Percentiles rank a stretch among this genome's conserved stretches.
Evolutionary conservation across 2,329 filamentous ascomycete genomes (phyloP).

Genomic region (Penicillium sp.): DNA sequence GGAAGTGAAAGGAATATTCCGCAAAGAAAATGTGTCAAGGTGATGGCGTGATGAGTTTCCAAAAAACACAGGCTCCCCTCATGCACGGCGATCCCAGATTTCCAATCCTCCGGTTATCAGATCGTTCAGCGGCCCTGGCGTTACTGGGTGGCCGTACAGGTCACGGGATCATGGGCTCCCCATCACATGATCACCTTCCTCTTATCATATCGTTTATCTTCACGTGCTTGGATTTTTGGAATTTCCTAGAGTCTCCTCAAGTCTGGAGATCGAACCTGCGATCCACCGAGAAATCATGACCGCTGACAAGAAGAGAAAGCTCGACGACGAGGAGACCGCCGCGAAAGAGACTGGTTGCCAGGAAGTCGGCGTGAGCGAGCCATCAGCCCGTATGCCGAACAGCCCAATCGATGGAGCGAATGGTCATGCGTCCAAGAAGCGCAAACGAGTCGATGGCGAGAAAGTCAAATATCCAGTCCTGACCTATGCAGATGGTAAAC

Average conservation of each 20-base stretch:
- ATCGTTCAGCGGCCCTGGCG: conserved; percentile 21
- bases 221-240: conserved; percentile 1
- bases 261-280: background rate
- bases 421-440: conserved; percentile 19
- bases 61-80: conserved; percentile 1
- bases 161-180: background rate
- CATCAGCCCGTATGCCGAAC: conserved; percentile 33
- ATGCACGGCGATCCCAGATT: conserved; percentile 21
- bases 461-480: conserved; percentile 56
- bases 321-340: conserved; percentile 28
- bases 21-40: conserved; percentile 15
- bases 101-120: conserved; percentile 33
- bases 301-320: conserved; percentile 37
- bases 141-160: background rate
- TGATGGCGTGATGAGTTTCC: conserved; percentile 26
- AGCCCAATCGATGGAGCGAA: conserved; percentile 8
- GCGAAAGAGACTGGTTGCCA: conserved; percentile 15
- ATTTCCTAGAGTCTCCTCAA: background rate
- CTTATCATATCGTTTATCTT: conserved; percentile 17
- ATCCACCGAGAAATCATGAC: conserved; percentile 21
- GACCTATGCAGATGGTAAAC: conserved; percentile 54
- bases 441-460: conserved; percentile 40
- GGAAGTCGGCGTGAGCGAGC: conserved; percentile 35
- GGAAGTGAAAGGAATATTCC: background rate
- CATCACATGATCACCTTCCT: background rate